Evolutionary conservation across 139 green algal species (phyloP).

Genomic region (Dunaliella primolecta): DNA sequence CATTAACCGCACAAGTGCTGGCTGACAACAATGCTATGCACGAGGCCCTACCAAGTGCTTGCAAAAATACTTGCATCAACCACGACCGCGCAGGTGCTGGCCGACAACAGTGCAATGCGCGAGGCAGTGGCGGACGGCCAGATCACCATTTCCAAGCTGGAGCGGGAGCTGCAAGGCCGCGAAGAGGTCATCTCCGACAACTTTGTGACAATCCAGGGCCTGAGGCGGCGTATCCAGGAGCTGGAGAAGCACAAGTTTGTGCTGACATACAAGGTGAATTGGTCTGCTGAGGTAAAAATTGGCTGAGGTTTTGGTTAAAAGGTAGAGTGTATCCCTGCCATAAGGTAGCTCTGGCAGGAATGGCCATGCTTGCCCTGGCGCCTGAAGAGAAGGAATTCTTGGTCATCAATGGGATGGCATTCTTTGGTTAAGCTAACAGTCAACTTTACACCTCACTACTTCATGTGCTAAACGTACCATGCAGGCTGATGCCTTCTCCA

Average conservation of each 20-base stretch:
- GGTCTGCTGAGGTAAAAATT: background rate
- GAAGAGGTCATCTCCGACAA: conserved; percentile 53
- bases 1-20: background rate
- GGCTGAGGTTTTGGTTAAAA: no score
- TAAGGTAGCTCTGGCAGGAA: no score
- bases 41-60: no score
- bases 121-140: background rate
- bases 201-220: conserved; percentile 42
- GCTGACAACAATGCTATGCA: background rate
- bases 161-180: conserved; percentile 47
- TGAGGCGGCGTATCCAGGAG: conserved; percentile 43
- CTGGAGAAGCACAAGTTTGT: conserved; percentile 69
- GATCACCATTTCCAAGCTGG: conserved; percentile 18
- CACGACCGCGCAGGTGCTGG: background rate
- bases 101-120: background rate
- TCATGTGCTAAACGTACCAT: no score
- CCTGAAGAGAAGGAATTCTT: no score
- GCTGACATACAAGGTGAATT: conserved; percentile 48
- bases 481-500: background rate
- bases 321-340: no score
- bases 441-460: no score
- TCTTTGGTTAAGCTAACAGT: no score
- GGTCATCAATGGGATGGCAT: no score
- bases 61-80: no score
- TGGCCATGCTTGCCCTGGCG: no score